Evolutionary conservation across 441 rosid species (phyloP).

Genomic region (Cnidoscolus chayamansa): DNA sequence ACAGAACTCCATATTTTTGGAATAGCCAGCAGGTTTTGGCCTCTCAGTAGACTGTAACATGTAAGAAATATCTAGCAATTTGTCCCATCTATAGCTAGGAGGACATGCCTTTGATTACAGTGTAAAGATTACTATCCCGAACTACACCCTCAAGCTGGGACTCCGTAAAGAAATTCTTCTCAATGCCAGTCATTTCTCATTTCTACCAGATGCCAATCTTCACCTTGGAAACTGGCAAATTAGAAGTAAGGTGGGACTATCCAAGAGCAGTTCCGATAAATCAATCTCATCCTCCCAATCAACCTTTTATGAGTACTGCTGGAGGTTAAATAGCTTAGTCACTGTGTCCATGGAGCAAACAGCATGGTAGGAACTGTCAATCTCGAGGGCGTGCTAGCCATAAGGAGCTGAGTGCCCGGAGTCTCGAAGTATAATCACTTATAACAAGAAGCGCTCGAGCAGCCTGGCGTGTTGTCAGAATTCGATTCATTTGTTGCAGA

Average conservation of each 20-base stretch:
- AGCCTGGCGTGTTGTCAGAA: constrained; percentile 81
- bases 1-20: neutral
- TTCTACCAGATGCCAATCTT: neutral
- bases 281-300: constrained; percentile 4
- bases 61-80: neutral
- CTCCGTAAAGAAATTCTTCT: no score
- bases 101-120: constrained; percentile 6
- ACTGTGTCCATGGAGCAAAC: neutral
- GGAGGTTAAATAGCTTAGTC: constrained; percentile 11
- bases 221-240: neutral
- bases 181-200: neutral
- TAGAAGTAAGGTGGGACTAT: neutral
- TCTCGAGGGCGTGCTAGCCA: constrained; percentile 88
- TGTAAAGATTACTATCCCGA: no score
- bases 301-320: neutral
- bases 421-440: constrained; percentile 68
- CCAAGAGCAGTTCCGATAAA: neutral
- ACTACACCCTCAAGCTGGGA: no score
- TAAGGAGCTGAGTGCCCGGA: constrained; percentile 88
- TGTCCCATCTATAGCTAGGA: neutral
- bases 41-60: neutral
- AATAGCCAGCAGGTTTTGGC: neutral
- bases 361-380: constrained; percentile 18
- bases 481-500: constrained; percentile 79
- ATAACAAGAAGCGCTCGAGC: constrained; percentile 83